Evolutionary conservation across 2,329 filamentous ascomycete genomes (phyloP).

Genomic region (Sporothrix mexicana): DNA sequence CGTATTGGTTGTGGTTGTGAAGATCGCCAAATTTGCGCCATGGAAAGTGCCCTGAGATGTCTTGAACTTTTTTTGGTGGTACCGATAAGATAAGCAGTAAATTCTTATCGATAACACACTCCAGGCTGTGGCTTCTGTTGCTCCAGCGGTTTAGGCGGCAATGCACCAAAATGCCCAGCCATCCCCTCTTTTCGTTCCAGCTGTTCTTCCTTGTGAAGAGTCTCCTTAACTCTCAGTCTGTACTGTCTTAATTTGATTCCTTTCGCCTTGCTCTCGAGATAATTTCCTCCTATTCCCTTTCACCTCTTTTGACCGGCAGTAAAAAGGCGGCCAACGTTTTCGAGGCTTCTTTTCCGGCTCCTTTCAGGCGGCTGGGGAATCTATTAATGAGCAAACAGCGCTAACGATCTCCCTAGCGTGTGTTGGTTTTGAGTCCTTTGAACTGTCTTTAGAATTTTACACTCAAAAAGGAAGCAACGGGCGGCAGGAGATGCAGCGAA

Average conservation of each 20-base stretch:
- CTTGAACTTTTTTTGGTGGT: constrained; percentile 1
- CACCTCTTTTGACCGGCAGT: constrained; percentile 8
- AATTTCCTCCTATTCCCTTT: too few relatives aligned
- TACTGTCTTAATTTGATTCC: neutral
- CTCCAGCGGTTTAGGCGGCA: constrained; percentile 8
- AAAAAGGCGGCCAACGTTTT: constrained; percentile 1
- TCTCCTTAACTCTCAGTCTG: neutral
- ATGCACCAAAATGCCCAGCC: neutral
- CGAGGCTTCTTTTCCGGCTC: neutral
- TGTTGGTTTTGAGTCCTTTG: neutral
- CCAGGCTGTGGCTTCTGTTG: neutral
- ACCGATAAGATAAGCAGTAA: neutral
- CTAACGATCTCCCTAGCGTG: neutral
- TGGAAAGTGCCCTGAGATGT: neutral
- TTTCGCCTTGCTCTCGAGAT: neutral
- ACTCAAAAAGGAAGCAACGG: neutral
- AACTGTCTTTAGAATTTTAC: neutral
- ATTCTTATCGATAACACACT: constrained; percentile 4
- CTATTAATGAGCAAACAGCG: neutral
- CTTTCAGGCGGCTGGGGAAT: neutral
- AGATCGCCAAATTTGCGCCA: neutral
- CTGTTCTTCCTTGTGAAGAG: neutral
- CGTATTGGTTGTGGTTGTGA: neutral
- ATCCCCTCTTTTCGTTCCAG: neutral
- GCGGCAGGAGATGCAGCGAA: neutral